These are phyloP conservation scores for Aphanomyces astaci DNA, from an alignment of 352 stramenopile species.

Conservation along the genomic window DNA sequence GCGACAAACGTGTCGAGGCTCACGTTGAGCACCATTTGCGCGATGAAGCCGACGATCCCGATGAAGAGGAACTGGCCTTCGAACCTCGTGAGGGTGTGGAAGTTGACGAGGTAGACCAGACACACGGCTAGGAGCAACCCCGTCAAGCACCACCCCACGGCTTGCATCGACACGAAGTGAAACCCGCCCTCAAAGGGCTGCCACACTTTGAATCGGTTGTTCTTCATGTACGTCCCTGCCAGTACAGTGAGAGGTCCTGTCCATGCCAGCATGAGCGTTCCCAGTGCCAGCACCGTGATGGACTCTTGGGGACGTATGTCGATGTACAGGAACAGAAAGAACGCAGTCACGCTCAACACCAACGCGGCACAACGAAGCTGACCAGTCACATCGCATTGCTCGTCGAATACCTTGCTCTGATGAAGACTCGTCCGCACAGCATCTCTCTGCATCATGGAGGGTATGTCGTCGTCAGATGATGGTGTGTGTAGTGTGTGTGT, in stretches of 20 bases:
- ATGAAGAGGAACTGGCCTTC: conserved; percentile 50
- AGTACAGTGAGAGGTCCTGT: conserved; percentile 49
- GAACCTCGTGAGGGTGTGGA: conserved; percentile 31
- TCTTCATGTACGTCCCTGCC: conserved; percentile 33
- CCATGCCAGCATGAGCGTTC: conserved; percentile 46
- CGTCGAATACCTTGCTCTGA: neutral
- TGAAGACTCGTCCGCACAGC: neutral
- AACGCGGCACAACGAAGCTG: conserved; percentile 47
- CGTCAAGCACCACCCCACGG: conserved; percentile 47
- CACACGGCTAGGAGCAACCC: conserved; percentile 38
- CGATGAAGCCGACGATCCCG: conserved; percentile 41
- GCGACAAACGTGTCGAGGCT: conserved; percentile 33
- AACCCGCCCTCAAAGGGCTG: conserved; percentile 46
- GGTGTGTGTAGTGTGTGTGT: neutral
- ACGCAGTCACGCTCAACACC: conserved; percentile 43
- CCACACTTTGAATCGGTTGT: conserved; percentile 42
- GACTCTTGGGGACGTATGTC: conserved; percentile 36
- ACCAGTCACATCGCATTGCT: conserved; percentile 28
- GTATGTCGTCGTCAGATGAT: neutral
- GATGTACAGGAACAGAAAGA: conserved; percentile 53
- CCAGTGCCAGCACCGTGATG: conserved; percentile 39
- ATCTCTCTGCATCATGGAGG: neutral
- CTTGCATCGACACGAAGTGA: conserved; percentile 60
- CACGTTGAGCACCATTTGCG: conserved; percentile 49
- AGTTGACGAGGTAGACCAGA: conserved; percentile 41